These are phyloP conservation scores for Trypanosoma platydactyli DNA, from an alignment of 208 protist species.

Conservation along the genomic window DNA sequence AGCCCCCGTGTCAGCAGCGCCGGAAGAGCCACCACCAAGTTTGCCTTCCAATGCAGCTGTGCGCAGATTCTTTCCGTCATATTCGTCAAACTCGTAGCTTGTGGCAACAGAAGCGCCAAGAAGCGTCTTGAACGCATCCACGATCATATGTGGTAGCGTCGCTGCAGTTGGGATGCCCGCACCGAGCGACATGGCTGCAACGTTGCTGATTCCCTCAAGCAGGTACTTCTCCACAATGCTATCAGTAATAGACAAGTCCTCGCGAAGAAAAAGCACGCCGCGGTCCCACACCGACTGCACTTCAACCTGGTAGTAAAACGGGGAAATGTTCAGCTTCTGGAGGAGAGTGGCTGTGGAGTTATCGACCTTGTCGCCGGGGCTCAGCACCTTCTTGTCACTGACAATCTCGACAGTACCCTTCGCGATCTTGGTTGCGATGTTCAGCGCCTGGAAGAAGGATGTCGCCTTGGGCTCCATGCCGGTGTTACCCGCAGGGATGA, in stretches of 20 bases:
- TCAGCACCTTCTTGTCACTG: slow-evolving; percentile 95
- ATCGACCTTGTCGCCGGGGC: slow-evolving; percentile 95
- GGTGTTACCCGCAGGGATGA: slow-evolving; percentile 95
- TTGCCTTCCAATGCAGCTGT: slow-evolving; percentile 86
- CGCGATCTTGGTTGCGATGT: slow-evolving; percentile 99
- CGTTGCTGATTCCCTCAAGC: slow-evolving; percentile 85
- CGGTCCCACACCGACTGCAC: slow-evolving; percentile 95
- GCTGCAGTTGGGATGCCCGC: slow-evolving; percentile 94
- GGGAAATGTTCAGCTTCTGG: slow-evolving; percentile 98
- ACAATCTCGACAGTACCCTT: slow-evolving; percentile 99
- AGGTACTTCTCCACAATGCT: slow-evolving; percentile 90
- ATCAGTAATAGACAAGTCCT: slow-evolving; percentile 96
- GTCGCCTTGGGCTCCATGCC: slow-evolving; percentile 98
- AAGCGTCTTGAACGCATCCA: slow-evolving; percentile 98
- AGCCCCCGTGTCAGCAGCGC: slow-evolving; percentile 50
- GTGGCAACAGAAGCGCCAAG: slow-evolving; percentile 95
- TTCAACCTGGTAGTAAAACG: slow-evolving; percentile 98
- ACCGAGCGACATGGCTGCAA: slow-evolving; percentile 95
- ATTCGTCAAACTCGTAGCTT: slow-evolving; percentile 91
- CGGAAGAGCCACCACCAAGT: slow-evolving; percentile 72
- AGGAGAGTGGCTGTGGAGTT: slow-evolving; percentile 97
- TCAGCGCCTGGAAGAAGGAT: slow-evolving; percentile 99
- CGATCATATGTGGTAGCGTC: slow-evolving; percentile 95
- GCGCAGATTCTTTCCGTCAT: slow-evolving; percentile 85
- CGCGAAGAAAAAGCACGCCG: slow-evolving; percentile 93